These are phyloP conservation scores for Diaporthe citri DNA, from an alignment of 2,329 filamentous ascomycete genomes.

Conservation along the genomic window DNA sequence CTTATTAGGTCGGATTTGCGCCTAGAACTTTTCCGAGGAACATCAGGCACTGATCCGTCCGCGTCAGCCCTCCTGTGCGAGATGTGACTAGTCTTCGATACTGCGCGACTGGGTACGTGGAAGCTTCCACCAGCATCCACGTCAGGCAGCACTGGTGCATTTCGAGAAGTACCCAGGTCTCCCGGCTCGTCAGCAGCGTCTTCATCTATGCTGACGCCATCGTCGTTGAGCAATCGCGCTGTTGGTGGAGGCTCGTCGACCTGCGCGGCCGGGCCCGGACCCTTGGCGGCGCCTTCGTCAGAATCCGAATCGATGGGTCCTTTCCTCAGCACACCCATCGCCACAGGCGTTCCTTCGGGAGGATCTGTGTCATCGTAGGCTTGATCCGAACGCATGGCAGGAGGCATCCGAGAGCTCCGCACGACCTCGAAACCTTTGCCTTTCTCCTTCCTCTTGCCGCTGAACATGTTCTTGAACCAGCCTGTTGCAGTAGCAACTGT, in stretches of 20 bases:
- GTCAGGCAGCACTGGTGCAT: conserved; percentile 69
- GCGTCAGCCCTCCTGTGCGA: conserved; percentile 49
- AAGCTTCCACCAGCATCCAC: conserved; percentile 71
- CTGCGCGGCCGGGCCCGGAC: conserved; percentile 47
- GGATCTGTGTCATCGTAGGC: conserved; percentile 76
- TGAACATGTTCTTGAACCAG: conserved; percentile 86
- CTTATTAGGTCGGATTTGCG: conserved; percentile 62
- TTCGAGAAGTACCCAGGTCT: conserved; percentile 57
- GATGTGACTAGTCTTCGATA: conserved; percentile 66
- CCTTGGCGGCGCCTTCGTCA: conserved; percentile 62
- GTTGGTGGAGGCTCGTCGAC: conserved; percentile 49
- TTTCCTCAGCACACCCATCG: conserved; percentile 70
- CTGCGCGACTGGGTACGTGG: conserved; percentile 72
- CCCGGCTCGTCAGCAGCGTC: conserved; percentile 60
- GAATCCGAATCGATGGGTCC: conserved; percentile 73
- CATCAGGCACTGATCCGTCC: conserved; percentile 61
- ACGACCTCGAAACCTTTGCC: conserved; percentile 98
- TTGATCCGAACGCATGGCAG: conserved; percentile 72
- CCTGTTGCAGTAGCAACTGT: conserved; percentile 90
- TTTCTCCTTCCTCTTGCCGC: conserved; percentile 91
- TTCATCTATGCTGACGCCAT: conserved; percentile 57
- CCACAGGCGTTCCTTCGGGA: conserved; percentile 74
- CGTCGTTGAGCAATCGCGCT: conserved; percentile 58
- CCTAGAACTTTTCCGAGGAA: conserved; percentile 82
- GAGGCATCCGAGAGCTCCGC: conserved; percentile 86